A percentile compares a stretch with the other conserved stretches of the same genome.
These are phyloP conservation scores for Basidiobolus meristosporus DNA, from an alignment of 371 early-diverging fungal species.

Conservation along the genomic window DNA sequence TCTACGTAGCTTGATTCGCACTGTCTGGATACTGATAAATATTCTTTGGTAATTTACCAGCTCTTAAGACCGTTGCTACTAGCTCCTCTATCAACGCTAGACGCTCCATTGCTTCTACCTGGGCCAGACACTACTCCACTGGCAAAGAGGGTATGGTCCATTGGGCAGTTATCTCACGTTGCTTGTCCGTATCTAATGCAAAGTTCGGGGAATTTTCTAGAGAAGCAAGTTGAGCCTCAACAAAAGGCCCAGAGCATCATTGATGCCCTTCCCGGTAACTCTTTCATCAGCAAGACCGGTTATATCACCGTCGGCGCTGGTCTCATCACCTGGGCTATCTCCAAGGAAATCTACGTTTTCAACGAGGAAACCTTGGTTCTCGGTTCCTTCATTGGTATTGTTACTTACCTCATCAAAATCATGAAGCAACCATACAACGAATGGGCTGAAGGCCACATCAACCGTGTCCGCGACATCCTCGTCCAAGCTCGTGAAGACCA, in stretches of 20 bases:
- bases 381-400: constrained; percentile 48
- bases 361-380: constrained; percentile 86
- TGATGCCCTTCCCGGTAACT: constrained; percentile 80
- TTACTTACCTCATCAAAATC: constrained; percentile 47
- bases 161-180: too few species aligned
- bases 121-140: too few species aligned
- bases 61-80: too few species aligned
- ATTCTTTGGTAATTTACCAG: too few species aligned
- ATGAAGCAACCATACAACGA: constrained; percentile 72
- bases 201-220: too few species aligned
- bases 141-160: too few species aligned
- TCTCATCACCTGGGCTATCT: constrained; percentile 69
- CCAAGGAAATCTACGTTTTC: constrained; percentile 91
- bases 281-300: constrained; percentile 72
- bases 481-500: constrained; percentile 78
- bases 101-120: too few species aligned
- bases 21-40: too few species aligned
- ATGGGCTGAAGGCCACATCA: constrained; percentile 68
- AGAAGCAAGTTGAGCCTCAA: not conserved
- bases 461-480: constrained; percentile 62
- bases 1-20: too few species aligned
- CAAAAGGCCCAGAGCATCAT: constrained; percentile 68
- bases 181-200: too few species aligned
- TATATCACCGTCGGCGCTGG: constrained; percentile 70
- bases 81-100: too few species aligned